Conservation (phyloP, 768 basidiomycete genomes). For the Amanita jacksonii region DNA sequence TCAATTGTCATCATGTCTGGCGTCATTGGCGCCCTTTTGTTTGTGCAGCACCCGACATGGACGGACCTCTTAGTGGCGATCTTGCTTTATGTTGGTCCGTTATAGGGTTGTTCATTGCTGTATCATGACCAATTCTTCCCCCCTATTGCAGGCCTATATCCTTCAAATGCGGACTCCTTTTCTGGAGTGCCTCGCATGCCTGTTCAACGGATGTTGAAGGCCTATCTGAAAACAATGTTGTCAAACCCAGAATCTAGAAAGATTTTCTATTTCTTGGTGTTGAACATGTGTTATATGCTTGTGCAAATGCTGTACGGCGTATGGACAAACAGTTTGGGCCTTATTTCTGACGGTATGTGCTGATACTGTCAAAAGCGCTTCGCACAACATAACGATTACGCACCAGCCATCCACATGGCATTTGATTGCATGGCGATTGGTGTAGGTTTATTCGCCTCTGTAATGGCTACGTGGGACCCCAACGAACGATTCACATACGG, state of each 20-base stretch:
- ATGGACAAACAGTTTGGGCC: conserved; percentile 93
- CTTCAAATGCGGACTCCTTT: conserved; percentile 33
- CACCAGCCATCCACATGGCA: conserved; percentile 94
- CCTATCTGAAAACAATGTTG: conserved; percentile 84
- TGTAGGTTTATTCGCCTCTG: conserved; percentile 89
- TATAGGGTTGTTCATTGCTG: background rate
- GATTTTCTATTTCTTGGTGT: conserved; percentile 93
- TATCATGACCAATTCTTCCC: background rate
- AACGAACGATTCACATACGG: conserved; percentile 95
- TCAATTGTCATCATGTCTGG: conserved; percentile 36
- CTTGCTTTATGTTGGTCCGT: conserved; percentile 56
- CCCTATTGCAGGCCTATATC: conserved; percentile 39
- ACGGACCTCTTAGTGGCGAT: conserved; percentile 48
- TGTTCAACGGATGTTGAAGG: conserved; percentile 42
- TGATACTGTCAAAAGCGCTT: background rate
- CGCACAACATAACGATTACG: too few relatives aligned
- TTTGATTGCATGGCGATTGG: conserved; percentile 98
- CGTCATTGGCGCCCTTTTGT: conserved; percentile 51
- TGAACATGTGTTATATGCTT: conserved; percentile 94
- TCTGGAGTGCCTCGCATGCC: conserved; percentile 39
- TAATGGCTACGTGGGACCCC: conserved; percentile 97
- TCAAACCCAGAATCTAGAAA: conserved; percentile 87
- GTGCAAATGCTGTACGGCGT: conserved; percentile 97
- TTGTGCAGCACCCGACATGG: conserved; percentile 50
- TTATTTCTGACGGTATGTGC: conserved; percentile 86